phyloP scores from a whole-genome alignment of 331 rosid genomes.

The Stylosanthes scabra region DNA sequence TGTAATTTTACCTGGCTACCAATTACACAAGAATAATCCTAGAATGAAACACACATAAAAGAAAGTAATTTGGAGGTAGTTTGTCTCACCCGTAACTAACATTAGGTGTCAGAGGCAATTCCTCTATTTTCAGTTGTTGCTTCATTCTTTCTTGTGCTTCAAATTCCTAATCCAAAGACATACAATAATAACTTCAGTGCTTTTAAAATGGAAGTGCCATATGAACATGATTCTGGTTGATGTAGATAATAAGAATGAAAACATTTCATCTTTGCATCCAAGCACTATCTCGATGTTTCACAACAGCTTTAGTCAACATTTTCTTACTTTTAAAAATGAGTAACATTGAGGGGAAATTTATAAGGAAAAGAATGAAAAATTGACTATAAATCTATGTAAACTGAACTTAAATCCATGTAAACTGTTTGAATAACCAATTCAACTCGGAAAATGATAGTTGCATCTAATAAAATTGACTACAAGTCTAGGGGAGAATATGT shows the following conservation, averaged over 20 bases:
- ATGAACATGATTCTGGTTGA: neutral
- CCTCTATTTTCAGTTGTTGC: constrained; percentile 78
- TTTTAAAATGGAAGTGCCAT: constrained; percentile 17
- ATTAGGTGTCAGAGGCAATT: constrained; percentile 66
- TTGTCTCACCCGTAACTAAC: constrained; percentile 84
- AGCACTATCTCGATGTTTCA: neutral
- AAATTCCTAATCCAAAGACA: constrained; percentile 68
- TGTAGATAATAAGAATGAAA: constrained; percentile 21
- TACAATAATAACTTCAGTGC: neutral
- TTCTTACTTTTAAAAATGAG: neutral
- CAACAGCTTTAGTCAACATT: neutral
- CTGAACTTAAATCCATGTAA: neutral
- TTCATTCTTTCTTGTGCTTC: constrained; percentile 96
- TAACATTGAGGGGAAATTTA: neutral
- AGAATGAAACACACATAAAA: constrained; percentile 6
- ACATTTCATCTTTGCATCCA: constrained; percentile 18
- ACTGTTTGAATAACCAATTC: neutral
- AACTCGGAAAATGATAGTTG: neutral
- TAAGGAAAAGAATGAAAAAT: neutral
- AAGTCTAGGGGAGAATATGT: neutral
- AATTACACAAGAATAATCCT: constrained; percentile 23
- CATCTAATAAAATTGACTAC: too few relatives aligned
- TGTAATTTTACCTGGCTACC: constrained; percentile 2
- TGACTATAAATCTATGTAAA: too few relatives aligned
- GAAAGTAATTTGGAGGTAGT: constrained; percentile 1